Evolutionary conservation across 331 rosid genomes (phyloP).

Genomic region (Phaseolus coccineus): DNA sequence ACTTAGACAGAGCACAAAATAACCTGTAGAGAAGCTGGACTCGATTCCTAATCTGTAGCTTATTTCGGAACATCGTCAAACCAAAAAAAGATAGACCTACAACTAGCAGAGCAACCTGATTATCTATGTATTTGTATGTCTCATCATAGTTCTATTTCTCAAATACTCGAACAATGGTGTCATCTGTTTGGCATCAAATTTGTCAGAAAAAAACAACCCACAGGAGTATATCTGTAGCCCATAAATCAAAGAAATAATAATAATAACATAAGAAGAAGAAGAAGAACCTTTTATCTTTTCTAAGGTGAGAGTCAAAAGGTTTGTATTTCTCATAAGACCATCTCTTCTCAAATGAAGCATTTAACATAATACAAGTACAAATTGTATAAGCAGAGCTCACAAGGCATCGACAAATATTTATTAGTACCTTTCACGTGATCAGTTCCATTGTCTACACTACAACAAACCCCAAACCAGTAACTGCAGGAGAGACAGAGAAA

Average conservation of each 20-base stretch:
- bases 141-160: conserved; percentile 21
- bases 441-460: conserved; percentile 33
- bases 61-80: conserved; percentile 9
- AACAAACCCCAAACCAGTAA: conserved; percentile 36
- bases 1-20: too few species aligned
- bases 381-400: conserved; percentile 10
- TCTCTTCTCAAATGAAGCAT: conserved; percentile 2
- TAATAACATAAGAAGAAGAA: not conserved
- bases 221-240: not conserved
- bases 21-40: too few species aligned
- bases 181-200: conserved; percentile 18
- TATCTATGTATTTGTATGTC: not conserved
- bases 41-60: conserved; percentile 19
- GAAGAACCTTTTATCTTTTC: not conserved
- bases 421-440: conserved; percentile 27
- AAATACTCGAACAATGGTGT: not conserved
- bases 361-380: not conserved
- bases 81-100: conserved; percentile 13
- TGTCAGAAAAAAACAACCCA: not conserved
- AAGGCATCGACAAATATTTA: conserved; percentile 30
- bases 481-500: conserved; percentile 22
- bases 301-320: not conserved
- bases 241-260: not conserved
- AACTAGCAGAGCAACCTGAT: conserved; percentile 32
- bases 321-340: not conserved